These are phyloP conservation scores for Acrocalymma vagum DNA, from an alignment of 2,329 filamentous ascomycete species.

Conservation along the genomic window DNA sequence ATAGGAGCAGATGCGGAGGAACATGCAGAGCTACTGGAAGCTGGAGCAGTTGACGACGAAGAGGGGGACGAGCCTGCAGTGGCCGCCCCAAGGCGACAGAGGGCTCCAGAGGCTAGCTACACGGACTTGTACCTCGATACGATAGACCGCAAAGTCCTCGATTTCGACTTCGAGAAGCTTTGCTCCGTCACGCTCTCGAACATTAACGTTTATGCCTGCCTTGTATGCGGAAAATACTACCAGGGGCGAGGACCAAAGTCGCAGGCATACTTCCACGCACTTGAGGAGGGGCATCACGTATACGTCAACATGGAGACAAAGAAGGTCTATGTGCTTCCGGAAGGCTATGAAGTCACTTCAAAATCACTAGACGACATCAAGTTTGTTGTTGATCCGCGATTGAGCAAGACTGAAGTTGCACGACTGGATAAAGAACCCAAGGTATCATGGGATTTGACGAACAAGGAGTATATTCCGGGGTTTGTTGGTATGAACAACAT, in stretches of 20 bases:
- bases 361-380: conserved; percentile 98
- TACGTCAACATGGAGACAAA: conserved; percentile 98
- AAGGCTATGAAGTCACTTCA: conserved; percentile 95
- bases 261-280: conserved; percentile 95
- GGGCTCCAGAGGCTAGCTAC: conserved; percentile 85
- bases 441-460: conserved; percentile 78
- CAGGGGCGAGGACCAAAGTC: conserved; percentile 93
- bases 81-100: conserved; percentile 70
- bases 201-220: conserved; percentile 97
- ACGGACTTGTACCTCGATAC: conserved; percentile 97
- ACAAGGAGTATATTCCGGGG: conserved; percentile 88
- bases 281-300: conserved; percentile 95
- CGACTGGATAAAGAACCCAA: conserved; percentile 75
- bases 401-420: conserved; percentile 80
- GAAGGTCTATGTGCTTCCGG: conserved; percentile 89
- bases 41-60: conserved; percentile 38
- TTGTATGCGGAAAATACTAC: conserved; percentile 98
- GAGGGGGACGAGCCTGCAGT: conserved; percentile 50
- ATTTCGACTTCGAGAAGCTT: conserved; percentile 99
- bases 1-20: conserved; percentile 44
- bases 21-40: conserved; percentile 48
- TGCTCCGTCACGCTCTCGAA: conserved; percentile 96
- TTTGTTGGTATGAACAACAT: conserved; percentile 99
- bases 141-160: conserved; percentile 88
- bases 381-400: conserved; percentile 91